Evolutionary conservation across 2,329 filamentous ascomycete species (phyloP).

Genomic region (Neocucurbitaria cava): DNA sequence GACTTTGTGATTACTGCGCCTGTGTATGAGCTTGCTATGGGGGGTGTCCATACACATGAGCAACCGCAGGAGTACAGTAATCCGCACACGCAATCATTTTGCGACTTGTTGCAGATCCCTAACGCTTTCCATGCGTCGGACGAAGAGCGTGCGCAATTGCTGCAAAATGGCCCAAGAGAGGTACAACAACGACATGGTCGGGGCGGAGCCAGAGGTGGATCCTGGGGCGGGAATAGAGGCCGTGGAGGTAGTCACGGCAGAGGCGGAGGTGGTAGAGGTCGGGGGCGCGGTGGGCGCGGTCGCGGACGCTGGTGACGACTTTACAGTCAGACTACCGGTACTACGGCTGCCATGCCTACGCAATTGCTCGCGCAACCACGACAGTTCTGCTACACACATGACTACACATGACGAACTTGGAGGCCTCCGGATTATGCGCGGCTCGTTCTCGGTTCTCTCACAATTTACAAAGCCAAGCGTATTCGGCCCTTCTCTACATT

Average conservation of each 20-base stretch:
- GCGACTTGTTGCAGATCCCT: slow-evolving; percentile 74
- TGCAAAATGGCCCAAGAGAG: slow-evolving; percentile 39
- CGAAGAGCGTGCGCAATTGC: slow-evolving; percentile 63
- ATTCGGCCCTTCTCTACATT: slow-evolving; percentile 18
- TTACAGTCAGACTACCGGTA: slow-evolving; percentile 5
- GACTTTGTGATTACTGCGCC: slow-evolving; percentile 83
- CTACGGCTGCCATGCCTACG: background rate
- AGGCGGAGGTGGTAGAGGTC: slow-evolving; percentile 29
- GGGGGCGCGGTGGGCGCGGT: slow-evolving; percentile 35
- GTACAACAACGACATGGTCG: slow-evolving; percentile 35
- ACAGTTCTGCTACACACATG: no score
- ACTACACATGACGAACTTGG: slow-evolving; percentile 14
- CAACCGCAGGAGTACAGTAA: slow-evolving; percentile 84
- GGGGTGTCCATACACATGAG: slow-evolving; percentile 65
- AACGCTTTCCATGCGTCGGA: slow-evolving; percentile 79
- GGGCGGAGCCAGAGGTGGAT: slow-evolving; percentile 34
- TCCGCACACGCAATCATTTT: slow-evolving; percentile 84
- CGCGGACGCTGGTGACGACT: slow-evolving; percentile 33
- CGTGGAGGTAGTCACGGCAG: slow-evolving; percentile 32
- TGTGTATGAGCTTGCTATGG: slow-evolving; percentile 65
- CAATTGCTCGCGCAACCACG: slow-evolving; percentile 6
- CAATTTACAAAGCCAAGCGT: slow-evolving; percentile 5
- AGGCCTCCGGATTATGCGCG: slow-evolving; percentile 22
- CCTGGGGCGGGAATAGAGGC: slow-evolving; percentile 34
- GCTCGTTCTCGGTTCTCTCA: slow-evolving; percentile 22